Evolutionary conservation across 805 yeast species (phyloP), one percentile per base, ranked within the genome.

Genomic region (Yamadazyma paraphyllophila): DNA sequence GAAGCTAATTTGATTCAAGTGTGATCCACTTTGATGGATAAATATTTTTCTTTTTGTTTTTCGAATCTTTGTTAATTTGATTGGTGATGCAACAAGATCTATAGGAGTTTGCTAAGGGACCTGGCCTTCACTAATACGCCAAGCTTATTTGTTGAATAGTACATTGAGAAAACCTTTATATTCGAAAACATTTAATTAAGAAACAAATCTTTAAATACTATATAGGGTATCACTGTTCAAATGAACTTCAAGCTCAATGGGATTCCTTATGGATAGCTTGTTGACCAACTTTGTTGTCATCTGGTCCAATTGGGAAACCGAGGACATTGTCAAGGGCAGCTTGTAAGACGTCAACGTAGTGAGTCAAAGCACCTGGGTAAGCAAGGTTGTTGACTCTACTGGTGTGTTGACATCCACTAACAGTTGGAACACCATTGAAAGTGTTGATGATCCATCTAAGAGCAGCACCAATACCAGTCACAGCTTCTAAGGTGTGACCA

Each of bases 371-470:
- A 11, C 51, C 48, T 7, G 54, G 54, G 26, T 47, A 45, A 16
- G 39, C 12, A 2, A 50, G 27, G 37, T 47, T 47, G n/a, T 44
- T 45, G 10, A 20, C 2, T 17, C 51, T 42, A 67, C 64, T 83
- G 77, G 81, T 55, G 67, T 66, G 74, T 75, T 71, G 51, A 67
- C 79, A 37, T 70, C 80, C 58, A 66, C 72, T 16, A 67, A 66
- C 50, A 69, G 77, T 57, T 69, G 78, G 48, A 67, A 76, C 24
- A 66, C 71, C 38, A 56, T 60, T 39, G 65, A 64, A 38, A 7
- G 41, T 40, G 5, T 53, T 44, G 7, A 42, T 43, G 1, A 57
- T 43, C 63, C 62, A 59, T 3, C 51, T 47, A 20, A 55, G 46
- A 11, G 58, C 63, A 4, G 62, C 62, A 4, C 57, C 58, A 8